phyloP scores from a whole-genome alignment of 345 rosid species.

The Gossypium turneri region DNA sequence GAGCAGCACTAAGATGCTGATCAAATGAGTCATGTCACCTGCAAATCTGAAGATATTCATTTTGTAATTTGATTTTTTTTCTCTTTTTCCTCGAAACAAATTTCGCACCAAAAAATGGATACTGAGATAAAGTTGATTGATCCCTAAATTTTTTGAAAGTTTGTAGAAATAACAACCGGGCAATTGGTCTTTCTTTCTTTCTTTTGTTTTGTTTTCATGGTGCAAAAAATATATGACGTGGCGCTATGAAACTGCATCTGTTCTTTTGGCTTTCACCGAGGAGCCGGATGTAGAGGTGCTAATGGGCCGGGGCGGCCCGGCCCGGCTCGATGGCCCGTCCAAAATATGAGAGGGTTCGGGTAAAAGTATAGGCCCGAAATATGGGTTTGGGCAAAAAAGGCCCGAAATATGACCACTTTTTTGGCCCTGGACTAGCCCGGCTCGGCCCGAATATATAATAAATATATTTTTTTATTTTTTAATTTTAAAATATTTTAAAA shows the following conservation, averaged over 20 bases:
- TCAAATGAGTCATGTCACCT: slow-evolving; percentile 94
- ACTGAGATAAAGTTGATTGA: slow-evolving; percentile 11
- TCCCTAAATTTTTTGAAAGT: slow-evolving; percentile 6
- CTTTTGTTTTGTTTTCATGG: background rate
- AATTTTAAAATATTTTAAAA: no score
- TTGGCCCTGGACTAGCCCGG: no score
- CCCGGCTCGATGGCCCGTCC: no score
- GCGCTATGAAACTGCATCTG: slow-evolving; percentile 18
- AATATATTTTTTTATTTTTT: no score
- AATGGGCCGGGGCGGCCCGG: no score
- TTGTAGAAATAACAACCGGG: background rate
- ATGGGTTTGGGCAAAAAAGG: no score
- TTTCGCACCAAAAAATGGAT: slow-evolving; percentile 10
- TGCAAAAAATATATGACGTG: slow-evolving; percentile 29
- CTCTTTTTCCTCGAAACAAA: background rate
- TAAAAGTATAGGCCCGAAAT: no score
- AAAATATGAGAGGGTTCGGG: no score
- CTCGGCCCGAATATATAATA: no score
- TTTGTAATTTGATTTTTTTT: slow-evolving; percentile 13
- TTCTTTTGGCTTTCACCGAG: background rate
- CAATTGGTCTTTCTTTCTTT: background rate
- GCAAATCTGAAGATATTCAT: slow-evolving; percentile 96
- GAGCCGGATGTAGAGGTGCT: background rate
- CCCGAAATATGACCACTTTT: no score
- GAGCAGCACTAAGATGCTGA: slow-evolving; percentile 80